Evolutionary conservation across 345 rosid species (phyloP).

Genomic region (Garcia nutans): DNA sequence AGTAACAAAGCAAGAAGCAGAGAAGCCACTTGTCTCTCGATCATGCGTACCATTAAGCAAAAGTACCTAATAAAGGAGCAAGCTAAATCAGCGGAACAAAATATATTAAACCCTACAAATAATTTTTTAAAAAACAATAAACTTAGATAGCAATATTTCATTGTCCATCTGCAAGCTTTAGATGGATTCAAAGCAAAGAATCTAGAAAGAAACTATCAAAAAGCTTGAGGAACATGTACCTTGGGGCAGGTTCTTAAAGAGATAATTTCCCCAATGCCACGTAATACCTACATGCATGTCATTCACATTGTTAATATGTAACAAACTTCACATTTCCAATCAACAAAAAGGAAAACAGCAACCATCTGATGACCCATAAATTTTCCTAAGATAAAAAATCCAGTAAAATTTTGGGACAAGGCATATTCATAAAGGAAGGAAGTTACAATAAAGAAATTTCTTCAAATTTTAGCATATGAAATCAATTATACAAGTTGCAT

Average conservation of each 20-base stretch:
- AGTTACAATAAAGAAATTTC: not conserved
- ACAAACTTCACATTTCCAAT: not conserved
- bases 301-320: not conserved
- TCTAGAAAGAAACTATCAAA: conserved; percentile 6
- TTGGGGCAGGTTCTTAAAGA: conserved; percentile 77
- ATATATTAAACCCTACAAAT: not conserved
- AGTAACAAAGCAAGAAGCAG: conserved; percentile 78
- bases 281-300: conserved; percentile 55
- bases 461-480: not conserved
- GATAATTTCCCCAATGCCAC: conserved; percentile 83
- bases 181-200: not conserved
- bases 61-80: conserved; percentile 47
- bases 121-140: not conserved
- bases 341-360: not conserved
- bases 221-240: conserved; percentile 37
- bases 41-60: conserved; percentile 77
- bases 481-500: not conserved
- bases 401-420: not conserved
- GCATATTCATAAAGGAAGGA: not conserved
- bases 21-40: conserved; percentile 74
- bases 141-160: not conserved
- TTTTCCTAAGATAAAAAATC: not conserved
- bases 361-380: not conserved
- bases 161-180: not conserved
- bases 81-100: not conserved